Conservation (phyloP, 441 rosid species). For the Euphorbia schlechtendalii region DNA sequence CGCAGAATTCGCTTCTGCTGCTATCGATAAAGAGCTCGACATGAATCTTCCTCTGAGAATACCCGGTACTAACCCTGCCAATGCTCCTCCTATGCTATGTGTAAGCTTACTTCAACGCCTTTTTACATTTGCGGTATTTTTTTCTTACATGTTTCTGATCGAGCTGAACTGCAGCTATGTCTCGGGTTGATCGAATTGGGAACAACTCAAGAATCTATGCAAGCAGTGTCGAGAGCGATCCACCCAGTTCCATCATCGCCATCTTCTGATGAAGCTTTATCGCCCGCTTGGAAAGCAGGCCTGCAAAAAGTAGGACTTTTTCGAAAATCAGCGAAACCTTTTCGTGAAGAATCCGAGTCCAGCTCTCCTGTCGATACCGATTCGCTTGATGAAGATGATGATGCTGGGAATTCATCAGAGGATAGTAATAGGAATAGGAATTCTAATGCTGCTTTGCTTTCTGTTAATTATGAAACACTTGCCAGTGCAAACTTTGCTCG, state of each 20-base stretch:
- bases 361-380: slow-evolving; percentile 37
- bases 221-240: slow-evolving; percentile 22
- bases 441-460: slow-evolving; percentile 29
- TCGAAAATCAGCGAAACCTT: slow-evolving; percentile 41
- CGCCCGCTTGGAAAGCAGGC: slow-evolving; percentile 47
- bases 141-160: not conserved
- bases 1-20: slow-evolving; percentile 38
- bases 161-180: slow-evolving; percentile 29
- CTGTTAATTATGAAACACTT: slow-evolving; percentile 60
- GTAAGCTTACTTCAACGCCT: slow-evolving; percentile 30
- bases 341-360: slow-evolving; percentile 34
- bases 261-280: slow-evolving; percentile 24
- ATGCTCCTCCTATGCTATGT: slow-evolving; percentile 35
- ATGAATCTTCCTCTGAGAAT: slow-evolving; percentile 37
- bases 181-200: slow-evolving; percentile 30
- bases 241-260: slow-evolving; percentile 33
- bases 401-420: slow-evolving; percentile 26
- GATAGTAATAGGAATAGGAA: slow-evolving; percentile 33
- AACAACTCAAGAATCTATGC: slow-evolving; percentile 34
- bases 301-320: slow-evolving; percentile 57
- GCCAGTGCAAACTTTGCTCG: slow-evolving; percentile 53
- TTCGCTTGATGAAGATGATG: slow-evolving; percentile 42
- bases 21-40: slow-evolving; percentile 42
- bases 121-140: not conserved
- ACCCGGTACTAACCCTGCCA: slow-evolving; percentile 19